Percentiles rank a stretch among this genome's conserved stretches.
Evolutionary conservation across 2,329 filamentous ascomycete genomes (phyloP).

Genomic region (Hypoxylon sp.): DNA sequence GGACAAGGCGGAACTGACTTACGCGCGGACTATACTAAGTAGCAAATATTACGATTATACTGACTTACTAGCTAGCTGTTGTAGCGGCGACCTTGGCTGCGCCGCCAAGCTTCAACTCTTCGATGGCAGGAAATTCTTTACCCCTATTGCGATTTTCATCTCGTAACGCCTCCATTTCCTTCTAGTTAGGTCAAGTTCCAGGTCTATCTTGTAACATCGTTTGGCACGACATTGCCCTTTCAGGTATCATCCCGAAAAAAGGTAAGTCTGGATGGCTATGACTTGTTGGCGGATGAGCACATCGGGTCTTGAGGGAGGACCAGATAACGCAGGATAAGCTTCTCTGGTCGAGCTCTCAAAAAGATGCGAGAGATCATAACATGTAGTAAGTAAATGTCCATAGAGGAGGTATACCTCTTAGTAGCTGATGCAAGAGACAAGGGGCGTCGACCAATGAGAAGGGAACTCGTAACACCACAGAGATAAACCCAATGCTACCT

Average conservation of each 20-base stretch:
- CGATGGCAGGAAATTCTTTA: constrained; percentile 13
- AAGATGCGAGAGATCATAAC: constrained; percentile 14
- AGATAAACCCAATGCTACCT: constrained; percentile 41
- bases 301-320: constrained; percentile 13
- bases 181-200: constrained; percentile 3
- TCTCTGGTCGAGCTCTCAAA: constrained; percentile 7
- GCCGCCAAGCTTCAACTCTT: constrained; percentile 28
- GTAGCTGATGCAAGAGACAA: constrained; percentile 26
- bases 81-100: constrained; percentile 7
- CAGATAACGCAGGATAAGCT: constrained; percentile 27
- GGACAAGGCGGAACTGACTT: background rate
- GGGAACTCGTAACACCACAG: constrained; percentile 24
- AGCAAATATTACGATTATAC: constrained; percentile 1
- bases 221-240: constrained; percentile 25
- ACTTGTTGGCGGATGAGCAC: constrained; percentile 13
- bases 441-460: constrained; percentile 29
- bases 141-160: constrained; percentile 21
- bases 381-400: constrained; percentile 39
- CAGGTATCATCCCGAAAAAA: constrained; percentile 20
- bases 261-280: constrained; percentile 16
- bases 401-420: constrained; percentile 31
- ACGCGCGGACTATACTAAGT: background rate
- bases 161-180: constrained; percentile 24
- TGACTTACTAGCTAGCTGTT: constrained; percentile 19
- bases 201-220: constrained; percentile 19